Evolutionary conservation across 805 yeast genomes (phyloP).

Genomic region (Torulaspora quercuum): DNA sequence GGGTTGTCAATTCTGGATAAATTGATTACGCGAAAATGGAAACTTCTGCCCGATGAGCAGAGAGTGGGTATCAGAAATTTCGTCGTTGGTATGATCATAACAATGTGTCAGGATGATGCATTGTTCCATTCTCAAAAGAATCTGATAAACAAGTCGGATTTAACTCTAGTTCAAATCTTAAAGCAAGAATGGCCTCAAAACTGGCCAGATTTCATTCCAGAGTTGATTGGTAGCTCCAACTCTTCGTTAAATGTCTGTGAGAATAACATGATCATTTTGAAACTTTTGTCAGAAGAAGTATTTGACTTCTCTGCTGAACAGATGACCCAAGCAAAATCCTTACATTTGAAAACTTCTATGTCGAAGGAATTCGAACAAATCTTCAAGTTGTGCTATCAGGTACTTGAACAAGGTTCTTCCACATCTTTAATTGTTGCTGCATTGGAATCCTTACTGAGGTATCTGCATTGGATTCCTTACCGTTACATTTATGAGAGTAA

Average conservation of each 20-base stretch:
- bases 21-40: slow-evolving; percentile 90
- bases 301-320: slow-evolving; percentile 94
- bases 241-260: slow-evolving; percentile 92
- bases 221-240: slow-evolving; percentile 77
- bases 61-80: slow-evolving; percentile 91
- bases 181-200: slow-evolving; percentile 99
- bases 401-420: slow-evolving; percentile 82
- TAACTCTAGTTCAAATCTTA: slow-evolving; percentile 87
- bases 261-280: slow-evolving; percentile 91
- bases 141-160: slow-evolving; percentile 85
- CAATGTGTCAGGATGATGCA: slow-evolving; percentile 80
- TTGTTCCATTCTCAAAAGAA: slow-evolving; percentile 71
- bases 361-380: slow-evolving; percentile 88
- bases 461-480: slow-evolving; percentile 91
- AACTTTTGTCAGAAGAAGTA: slow-evolving; percentile 88
- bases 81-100: slow-evolving; percentile 87
- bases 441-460: slow-evolving; percentile 72
- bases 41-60: slow-evolving; percentile 82
- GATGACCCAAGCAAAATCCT: slow-evolving; percentile 93
- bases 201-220: slow-evolving; percentile 97
- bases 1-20: slow-evolving; percentile 88
- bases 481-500: slow-evolving; percentile 88
- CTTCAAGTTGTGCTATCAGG: slow-evolving; percentile 89
- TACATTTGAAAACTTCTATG: slow-evolving; percentile 76
- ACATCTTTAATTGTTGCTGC: slow-evolving; percentile 83